A percentile compares a stretch with the other conserved stretches of the same genome.
phyloP scores from a whole-genome alignment of 2,329 filamentous ascomycete species.

The Sarocladiaceae sp. region DNA sequence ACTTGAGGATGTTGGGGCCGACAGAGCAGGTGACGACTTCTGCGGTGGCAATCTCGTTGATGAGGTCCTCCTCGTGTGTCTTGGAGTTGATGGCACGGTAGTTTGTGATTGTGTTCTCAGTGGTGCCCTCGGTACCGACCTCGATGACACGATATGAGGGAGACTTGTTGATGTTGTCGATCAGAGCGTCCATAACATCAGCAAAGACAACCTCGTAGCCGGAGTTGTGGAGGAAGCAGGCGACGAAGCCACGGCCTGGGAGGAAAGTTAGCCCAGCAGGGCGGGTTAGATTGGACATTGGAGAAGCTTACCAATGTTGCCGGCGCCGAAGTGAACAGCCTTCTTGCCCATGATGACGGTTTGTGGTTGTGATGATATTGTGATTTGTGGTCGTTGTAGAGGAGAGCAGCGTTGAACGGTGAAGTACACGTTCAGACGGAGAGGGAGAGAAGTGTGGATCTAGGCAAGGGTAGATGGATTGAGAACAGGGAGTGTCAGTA shows the following conservation, averaged over 20 bases:
- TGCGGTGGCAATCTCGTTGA: constrained; percentile 79
- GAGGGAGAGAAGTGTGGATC: background rate
- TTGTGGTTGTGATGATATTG: constrained; percentile 10
- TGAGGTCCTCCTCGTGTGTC: constrained; percentile 70
- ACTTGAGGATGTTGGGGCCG: constrained; percentile 91
- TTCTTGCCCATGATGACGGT: constrained; percentile 48
- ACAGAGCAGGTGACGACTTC: constrained; percentile 96
- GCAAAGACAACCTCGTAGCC: constrained; percentile 95
- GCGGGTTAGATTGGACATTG: background rate
- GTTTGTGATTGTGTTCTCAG: constrained; percentile 79
- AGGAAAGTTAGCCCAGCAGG: constrained; percentile 12
- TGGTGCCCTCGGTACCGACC: constrained; percentile 78
- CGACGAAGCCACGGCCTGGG: constrained; percentile 69
- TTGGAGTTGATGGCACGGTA: constrained; percentile 97
- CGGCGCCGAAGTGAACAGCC: constrained; percentile 79
- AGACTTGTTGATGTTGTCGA: constrained; percentile 68
- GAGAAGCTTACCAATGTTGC: constrained; percentile 62
- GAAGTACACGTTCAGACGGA: background rate
- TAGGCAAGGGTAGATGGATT: background rate
- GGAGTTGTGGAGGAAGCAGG: constrained; percentile 88
- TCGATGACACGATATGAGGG: constrained; percentile 87
- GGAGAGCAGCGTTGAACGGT: background rate
- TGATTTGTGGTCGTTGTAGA: constrained; percentile 11
- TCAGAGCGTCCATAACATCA: constrained; percentile 81
- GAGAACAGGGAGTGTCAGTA: constrained; percentile 7